Conservation (phyloP, 306 rosid genomes). For the Bauhinia variegata region DNA sequence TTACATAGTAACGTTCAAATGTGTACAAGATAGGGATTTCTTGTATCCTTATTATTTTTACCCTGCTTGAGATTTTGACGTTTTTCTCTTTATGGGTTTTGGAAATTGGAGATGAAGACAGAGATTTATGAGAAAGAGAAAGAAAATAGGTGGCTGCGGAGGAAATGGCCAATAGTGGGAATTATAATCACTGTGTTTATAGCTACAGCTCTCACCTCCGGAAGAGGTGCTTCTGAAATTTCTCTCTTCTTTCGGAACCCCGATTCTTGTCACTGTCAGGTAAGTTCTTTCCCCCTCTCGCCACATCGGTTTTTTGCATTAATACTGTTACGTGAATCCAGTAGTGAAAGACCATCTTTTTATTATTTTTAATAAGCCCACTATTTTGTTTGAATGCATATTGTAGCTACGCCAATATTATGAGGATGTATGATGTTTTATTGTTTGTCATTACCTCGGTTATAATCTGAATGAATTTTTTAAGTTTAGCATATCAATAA, state of each 20-base stretch:
- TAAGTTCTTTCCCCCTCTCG: conserved; percentile 8
- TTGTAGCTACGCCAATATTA: too few species aligned
- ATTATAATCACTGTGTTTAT: conserved; percentile 48
- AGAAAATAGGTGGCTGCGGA: conserved; percentile 20
- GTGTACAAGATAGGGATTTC: background rate
- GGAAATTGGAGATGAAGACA: conserved; percentile 16
- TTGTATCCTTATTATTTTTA: too few species aligned
- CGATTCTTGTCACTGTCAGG: conserved; percentile 48
- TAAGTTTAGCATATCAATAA: too few species aligned
- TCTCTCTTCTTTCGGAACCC: background rate
- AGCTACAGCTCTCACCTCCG: conserved; percentile 50
- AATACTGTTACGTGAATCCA: background rate
- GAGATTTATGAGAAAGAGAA: conserved; percentile 27
- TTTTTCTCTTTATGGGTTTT: background rate
- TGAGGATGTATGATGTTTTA: too few species aligned
- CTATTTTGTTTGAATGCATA: background rate
- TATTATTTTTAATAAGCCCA: background rate
- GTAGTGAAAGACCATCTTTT: background rate
- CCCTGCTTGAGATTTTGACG: background rate
- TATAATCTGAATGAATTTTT: too few species aligned
- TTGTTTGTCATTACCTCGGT: too few species aligned
- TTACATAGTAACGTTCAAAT: background rate
- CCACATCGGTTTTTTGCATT: background rate
- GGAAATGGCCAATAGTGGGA: conserved; percentile 50
- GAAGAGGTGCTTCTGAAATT: conserved; percentile 14